These are phyloP conservation scores for Eucalyptus tenuipes DNA, from an alignment of 345 rosid genomes.

Conservation along the genomic window DNA sequence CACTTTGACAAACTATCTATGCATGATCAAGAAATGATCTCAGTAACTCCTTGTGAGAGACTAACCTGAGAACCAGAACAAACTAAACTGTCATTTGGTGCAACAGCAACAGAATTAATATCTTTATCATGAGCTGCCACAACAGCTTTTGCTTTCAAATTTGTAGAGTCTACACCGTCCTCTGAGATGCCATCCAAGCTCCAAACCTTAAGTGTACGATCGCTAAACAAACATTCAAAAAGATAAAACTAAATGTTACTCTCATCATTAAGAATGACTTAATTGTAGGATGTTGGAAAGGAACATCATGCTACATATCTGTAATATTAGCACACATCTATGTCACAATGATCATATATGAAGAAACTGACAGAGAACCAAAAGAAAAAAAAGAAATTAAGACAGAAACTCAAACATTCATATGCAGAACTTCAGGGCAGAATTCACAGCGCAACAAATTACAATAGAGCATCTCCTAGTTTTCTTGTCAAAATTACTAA, in stretches of 20 bases:
- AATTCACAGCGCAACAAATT: background rate
- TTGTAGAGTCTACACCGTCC: constrained; percentile 37
- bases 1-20: background rate
- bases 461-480: background rate
- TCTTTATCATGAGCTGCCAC: constrained; percentile 93
- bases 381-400: background rate
- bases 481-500: background rate
- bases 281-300: background rate
- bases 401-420: background rate
- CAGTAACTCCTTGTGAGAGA: background rate
- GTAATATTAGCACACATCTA: background rate
- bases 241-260: background rate
- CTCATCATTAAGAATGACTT: background rate
- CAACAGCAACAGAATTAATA: constrained; percentile 80
- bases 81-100: constrained; percentile 83
- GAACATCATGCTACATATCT: background rate
- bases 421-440: background rate
- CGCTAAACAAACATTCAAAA: constrained; percentile 29
- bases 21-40: background rate
- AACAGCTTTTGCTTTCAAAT: constrained; percentile 80
- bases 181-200: constrained; percentile 58
- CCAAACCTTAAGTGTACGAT: constrained; percentile 96
- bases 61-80: constrained; percentile 94
- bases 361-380: background rate
- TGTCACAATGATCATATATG: background rate